phyloP scores from a whole-genome alignment of 1,139 yeast genomes.

The Sugiyamaella novakii region DNA sequence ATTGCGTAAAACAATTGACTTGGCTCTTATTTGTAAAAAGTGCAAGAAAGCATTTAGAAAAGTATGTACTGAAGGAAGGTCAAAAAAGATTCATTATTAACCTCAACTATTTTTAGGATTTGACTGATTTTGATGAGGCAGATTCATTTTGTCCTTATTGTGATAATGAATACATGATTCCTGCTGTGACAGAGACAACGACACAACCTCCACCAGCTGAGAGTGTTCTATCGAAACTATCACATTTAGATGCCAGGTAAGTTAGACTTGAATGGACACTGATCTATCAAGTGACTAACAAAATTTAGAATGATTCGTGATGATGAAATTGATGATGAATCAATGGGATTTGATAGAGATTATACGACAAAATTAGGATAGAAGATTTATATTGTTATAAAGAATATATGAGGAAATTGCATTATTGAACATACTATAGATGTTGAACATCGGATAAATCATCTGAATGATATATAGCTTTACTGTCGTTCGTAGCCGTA shows the following conservation, averaged over 20 bases:
- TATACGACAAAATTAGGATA: slow-evolving; percentile 31
- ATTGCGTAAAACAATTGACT: slow-evolving; percentile 40
- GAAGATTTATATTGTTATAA: not conserved
- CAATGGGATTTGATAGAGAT: slow-evolving; percentile 38
- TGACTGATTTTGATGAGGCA: slow-evolving; percentile 43
- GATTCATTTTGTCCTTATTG: slow-evolving; percentile 46
- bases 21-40: slow-evolving; percentile 44
- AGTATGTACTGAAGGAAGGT: slow-evolving; percentile 28
- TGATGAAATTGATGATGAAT: slow-evolving; percentile 39
- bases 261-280: slow-evolving; percentile 16
- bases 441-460: too few relatives aligned
- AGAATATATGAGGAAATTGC: not conserved
- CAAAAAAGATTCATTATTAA: too few relatives aligned
- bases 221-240: slow-evolving; percentile 26
- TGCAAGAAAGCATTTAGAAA: slow-evolving; percentile 45
- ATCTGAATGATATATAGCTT: too few relatives aligned
- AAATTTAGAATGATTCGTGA: slow-evolving; percentile 41
- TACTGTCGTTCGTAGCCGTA: too few relatives aligned
- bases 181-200: slow-evolving; percentile 33
- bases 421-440: too few relatives aligned
- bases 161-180: slow-evolving; percentile 43
- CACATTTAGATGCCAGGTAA: slow-evolving; percentile 36
- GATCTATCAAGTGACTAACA: slow-evolving; percentile 4
- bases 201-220: slow-evolving; percentile 26
- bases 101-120: slow-evolving; percentile 35